Evolutionary conservation across 176 grass and related monocot species (phyloP).

Genomic region (Hyparrhenia diplandra): DNA sequence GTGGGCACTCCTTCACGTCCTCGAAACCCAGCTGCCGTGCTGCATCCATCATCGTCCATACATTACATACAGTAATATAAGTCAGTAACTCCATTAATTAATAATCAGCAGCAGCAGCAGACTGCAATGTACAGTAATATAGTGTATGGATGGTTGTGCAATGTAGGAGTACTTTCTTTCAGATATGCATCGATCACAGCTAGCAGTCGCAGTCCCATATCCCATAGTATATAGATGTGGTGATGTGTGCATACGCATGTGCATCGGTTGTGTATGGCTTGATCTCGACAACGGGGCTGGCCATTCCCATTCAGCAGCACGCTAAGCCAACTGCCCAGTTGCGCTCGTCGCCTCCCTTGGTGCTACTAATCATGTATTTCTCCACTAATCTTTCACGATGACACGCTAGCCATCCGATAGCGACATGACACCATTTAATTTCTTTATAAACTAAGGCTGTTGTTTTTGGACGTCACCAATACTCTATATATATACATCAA

Average conservation of each 20-base stretch:
- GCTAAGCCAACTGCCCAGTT: neutral
- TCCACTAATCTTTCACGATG: neutral
- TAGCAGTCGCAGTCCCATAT: neutral
- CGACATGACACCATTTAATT: neutral
- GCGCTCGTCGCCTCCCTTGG: neutral
- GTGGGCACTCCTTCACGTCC: constrained; percentile 52
- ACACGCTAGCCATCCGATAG: neutral
- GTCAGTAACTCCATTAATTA: too few species aligned
- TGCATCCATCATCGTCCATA: neutral
- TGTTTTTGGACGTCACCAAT: neutral
- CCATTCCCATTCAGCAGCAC: neutral
- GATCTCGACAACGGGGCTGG: neutral
- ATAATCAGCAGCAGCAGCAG: too few species aligned
- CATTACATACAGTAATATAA: too few species aligned
- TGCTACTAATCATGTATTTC: neutral
- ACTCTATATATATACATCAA: too few species aligned
- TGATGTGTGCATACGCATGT: neutral
- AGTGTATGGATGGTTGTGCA: too few species aligned
- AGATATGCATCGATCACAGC: neutral
- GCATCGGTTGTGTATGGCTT: neutral
- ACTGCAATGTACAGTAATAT: too few species aligned
- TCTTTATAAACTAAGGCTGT: neutral
- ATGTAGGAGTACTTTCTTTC: too few species aligned
- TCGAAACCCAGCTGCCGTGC: constrained; percentile 69
- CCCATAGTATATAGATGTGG: too few species aligned